phyloP scores from a whole-genome alignment of 768 basidiomycete genomes.

The Russula sp. region DNA sequence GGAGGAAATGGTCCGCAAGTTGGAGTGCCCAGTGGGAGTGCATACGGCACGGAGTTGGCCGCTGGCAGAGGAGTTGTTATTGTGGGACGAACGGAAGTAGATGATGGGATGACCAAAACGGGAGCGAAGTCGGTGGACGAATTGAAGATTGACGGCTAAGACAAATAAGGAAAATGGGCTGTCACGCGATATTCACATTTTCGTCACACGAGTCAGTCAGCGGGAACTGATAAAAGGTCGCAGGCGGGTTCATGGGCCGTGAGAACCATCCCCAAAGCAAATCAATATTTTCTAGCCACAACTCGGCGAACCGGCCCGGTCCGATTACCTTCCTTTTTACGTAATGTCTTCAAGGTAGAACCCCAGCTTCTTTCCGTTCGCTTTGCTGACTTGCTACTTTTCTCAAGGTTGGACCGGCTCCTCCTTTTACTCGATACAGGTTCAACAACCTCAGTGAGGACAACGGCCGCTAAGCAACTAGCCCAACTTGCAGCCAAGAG shows the following conservation, averaged over 20 bases:
- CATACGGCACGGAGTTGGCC: not conserved
- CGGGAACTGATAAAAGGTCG: slow-evolving; percentile 23
- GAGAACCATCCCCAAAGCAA: slow-evolving; percentile 36
- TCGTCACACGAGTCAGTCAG: slow-evolving; percentile 20
- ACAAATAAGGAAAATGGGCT: slow-evolving; percentile 20
- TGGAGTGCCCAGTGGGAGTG: slow-evolving; percentile 4
- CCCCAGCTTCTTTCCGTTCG: slow-evolving; percentile 17
- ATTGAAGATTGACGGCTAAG: slow-evolving; percentile 19
- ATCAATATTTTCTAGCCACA: slow-evolving; percentile 34
- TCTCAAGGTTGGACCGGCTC: slow-evolving; percentile 85
- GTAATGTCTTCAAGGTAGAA: slow-evolving; percentile 72
- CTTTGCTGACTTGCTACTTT: not conserved
- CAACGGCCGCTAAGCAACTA: slow-evolving; percentile 94
- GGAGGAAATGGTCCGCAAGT: slow-evolving; percentile 7
- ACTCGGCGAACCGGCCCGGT: slow-evolving; percentile 43
- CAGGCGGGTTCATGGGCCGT: slow-evolving; percentile 26
- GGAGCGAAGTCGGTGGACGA: slow-evolving; percentile 7
- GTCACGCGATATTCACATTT: slow-evolving; percentile 21
- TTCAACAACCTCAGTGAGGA: slow-evolving; percentile 80
- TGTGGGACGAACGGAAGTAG: slow-evolving; percentile 1
- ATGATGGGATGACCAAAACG: slow-evolving; percentile 13
- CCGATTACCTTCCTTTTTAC: slow-evolving; percentile 41
- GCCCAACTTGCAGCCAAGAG: slow-evolving; percentile 86
- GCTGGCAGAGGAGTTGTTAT: not conserved
- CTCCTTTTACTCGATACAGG: slow-evolving; percentile 93